Evolutionary conservation across 345 rosid genomes (phyloP).

Genomic region (Cardiospermum halicacabum): DNA sequence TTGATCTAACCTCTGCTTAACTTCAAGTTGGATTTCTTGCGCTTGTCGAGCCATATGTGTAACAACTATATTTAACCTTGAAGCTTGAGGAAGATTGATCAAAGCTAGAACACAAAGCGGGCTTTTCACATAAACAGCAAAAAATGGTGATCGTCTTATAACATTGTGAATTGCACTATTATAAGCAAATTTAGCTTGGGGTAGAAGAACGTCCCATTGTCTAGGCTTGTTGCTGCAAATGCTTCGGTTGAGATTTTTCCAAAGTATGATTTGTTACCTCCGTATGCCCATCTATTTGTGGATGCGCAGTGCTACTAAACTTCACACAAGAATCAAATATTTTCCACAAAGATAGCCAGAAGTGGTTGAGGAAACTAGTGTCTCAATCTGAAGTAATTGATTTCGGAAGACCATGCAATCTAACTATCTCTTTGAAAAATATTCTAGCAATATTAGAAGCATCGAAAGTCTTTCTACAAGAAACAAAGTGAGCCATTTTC

Average conservation of each 20-base stretch:
- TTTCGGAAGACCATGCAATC: too few species aligned
- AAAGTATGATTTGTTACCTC: background rate
- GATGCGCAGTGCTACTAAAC: background rate
- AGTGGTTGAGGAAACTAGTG: too few species aligned
- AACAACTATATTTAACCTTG: background rate
- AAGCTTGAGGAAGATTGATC: background rate
- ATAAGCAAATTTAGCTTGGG: constrained; percentile 3
- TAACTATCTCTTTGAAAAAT: too few species aligned
- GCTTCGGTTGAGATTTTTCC: background rate
- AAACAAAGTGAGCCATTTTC: too few species aligned
- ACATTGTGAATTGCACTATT: constrained; percentile 1
- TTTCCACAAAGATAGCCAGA: background rate
- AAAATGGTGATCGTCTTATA: background rate
- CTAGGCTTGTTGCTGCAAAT: background rate
- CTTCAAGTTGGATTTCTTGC: background rate
- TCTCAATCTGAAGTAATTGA: too few species aligned
- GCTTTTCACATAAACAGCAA: background rate
- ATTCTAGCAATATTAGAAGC: too few species aligned
- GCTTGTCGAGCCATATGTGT: background rate
- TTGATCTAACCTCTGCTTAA: background rate
- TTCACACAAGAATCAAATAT: background rate
- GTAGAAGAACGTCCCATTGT: background rate
- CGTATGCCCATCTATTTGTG: background rate
- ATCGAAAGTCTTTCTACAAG: too few species aligned
- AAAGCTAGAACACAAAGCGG: background rate